Percentiles rank a stretch among this genome's conserved stretches.
phyloP scores from a whole-genome alignment of 306 rosid species.

The Vigna nakashimae region DNA sequence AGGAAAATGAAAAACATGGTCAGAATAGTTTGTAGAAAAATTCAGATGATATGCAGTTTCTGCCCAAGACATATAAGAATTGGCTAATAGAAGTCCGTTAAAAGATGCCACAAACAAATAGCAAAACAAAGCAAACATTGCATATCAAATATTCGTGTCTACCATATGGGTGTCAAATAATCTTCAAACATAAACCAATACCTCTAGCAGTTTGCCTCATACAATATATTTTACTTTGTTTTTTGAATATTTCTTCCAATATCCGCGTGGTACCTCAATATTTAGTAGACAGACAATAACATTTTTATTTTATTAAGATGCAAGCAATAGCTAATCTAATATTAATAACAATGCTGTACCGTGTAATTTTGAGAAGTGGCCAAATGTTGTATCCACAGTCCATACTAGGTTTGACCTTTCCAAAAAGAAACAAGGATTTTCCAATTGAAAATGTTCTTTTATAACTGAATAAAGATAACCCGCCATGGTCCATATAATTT shows the following conservation, averaged over 20 bases:
- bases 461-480: not conserved
- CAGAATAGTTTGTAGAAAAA: constrained; percentile 16
- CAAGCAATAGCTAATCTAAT: not conserved
- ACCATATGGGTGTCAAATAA: not conserved
- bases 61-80: constrained; percentile 14
- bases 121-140: not conserved
- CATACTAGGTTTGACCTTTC: not conserved
- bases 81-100: not conserved
- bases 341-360: not conserved
- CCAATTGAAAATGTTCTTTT: not conserved
- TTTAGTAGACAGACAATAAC: not conserved
- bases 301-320: constrained; percentile 12
- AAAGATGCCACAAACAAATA: constrained; percentile 11
- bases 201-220: not conserved
- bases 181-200: not conserved
- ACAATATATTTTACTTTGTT: not conserved
- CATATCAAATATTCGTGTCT: not conserved
- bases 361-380: not conserved
- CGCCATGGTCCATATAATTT: not conserved
- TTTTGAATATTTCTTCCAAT: not conserved
- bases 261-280: not conserved
- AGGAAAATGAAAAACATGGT: constrained; percentile 41
- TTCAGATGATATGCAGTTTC: not conserved
- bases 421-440: not conserved
- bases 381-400: not conserved